A percentile compares a stretch with the other conserved stretches of the same genome.
Conservation (phyloP, 2,329 filamentous ascomycete species). For the Neonectria punicea region DNA sequence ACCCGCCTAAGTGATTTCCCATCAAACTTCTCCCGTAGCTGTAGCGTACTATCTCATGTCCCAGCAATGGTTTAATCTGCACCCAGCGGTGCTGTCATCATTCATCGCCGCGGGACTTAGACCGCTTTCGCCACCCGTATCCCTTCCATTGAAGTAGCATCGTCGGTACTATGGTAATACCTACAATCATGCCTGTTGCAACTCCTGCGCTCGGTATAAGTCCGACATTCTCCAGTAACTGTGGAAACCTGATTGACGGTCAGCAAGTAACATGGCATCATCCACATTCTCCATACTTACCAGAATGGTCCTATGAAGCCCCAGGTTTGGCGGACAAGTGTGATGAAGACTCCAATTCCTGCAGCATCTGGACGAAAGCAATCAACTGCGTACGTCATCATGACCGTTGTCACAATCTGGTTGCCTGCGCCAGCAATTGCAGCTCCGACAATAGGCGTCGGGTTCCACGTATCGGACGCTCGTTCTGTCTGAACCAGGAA, state of each 20-base stretch:
- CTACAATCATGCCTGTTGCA: conserved; percentile 17
- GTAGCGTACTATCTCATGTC: background rate
- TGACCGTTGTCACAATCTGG: conserved; percentile 69
- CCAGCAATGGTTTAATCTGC: background rate
- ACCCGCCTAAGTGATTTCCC: background rate
- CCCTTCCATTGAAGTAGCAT: conserved; percentile 25
- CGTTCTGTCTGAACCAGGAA: conserved; percentile 63
- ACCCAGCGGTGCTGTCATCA: background rate
- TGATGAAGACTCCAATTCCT: conserved; percentile 68
- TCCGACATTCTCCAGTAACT: conserved; percentile 8
- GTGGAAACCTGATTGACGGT: conserved; percentile 12
- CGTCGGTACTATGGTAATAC: conserved; percentile 15
- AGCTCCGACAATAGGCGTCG: conserved; percentile 65
- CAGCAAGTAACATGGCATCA: background rate
- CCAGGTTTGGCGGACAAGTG: conserved; percentile 64
- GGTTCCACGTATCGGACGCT: conserved; percentile 60
- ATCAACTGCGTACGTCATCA: conserved; percentile 70
- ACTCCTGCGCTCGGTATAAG: conserved; percentile 14
- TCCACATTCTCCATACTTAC: conserved; percentile 16
- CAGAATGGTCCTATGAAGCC: conserved; percentile 57
- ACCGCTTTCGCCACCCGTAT: conserved; percentile 13
- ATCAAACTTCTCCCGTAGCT: background rate
- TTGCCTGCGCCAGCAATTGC: conserved; percentile 65
- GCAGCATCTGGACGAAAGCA: conserved; percentile 63
- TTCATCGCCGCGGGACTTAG: background rate